phyloP scores from a whole-genome alignment of 1,284 basidiomycete genomes.

The Caloboletus inedulis region DNA sequence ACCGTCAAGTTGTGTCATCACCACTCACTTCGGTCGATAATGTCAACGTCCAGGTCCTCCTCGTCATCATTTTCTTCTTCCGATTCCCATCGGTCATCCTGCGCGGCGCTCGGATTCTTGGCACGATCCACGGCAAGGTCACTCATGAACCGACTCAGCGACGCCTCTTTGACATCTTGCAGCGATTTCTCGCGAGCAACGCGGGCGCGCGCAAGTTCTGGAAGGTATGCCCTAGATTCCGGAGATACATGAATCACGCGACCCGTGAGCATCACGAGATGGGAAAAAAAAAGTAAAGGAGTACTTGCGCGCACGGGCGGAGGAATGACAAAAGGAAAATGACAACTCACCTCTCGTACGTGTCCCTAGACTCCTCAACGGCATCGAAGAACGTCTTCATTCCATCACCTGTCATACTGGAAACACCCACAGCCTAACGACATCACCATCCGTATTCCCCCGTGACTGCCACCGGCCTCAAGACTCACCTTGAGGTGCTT shows the following conservation, averaged over 20 bases:
- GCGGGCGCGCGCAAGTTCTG: slow-evolving; percentile 77
- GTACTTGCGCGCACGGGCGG: neutral
- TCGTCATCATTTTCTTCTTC: slow-evolving; percentile 61
- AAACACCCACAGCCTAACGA: slow-evolving; percentile 87
- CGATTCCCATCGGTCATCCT: slow-evolving; percentile 56
- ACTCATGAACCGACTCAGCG: slow-evolving; percentile 78
- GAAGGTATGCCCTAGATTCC: slow-evolving; percentile 77
- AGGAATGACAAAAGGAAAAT: neutral
- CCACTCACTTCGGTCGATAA: slow-evolving; percentile 65
- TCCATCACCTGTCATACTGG: slow-evolving; percentile 92
- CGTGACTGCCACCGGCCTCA: neutral
- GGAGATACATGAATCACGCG: slow-evolving; percentile 11
- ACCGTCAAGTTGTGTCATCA: neutral
- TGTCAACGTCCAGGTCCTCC: slow-evolving; percentile 51
- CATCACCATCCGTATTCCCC: slow-evolving; percentile 2
- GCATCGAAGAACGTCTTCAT: slow-evolving; percentile 90
- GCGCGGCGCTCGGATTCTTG: slow-evolving; percentile 51
- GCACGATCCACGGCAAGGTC: slow-evolving; percentile 78
- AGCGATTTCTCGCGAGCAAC: slow-evolving; percentile 60
- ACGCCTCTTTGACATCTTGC: slow-evolving; percentile 71
- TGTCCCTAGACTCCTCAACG: slow-evolving; percentile 81
- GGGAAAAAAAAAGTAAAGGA: neutral
- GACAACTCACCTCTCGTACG: slow-evolving; percentile 77
- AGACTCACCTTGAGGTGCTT: slow-evolving; percentile 80
- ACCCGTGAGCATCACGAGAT: neutral